Evolutionary conservation across 495 filamentous ascomycete genomes (phyloP).

Genomic region (Penicillium simplicissimum): DNA sequence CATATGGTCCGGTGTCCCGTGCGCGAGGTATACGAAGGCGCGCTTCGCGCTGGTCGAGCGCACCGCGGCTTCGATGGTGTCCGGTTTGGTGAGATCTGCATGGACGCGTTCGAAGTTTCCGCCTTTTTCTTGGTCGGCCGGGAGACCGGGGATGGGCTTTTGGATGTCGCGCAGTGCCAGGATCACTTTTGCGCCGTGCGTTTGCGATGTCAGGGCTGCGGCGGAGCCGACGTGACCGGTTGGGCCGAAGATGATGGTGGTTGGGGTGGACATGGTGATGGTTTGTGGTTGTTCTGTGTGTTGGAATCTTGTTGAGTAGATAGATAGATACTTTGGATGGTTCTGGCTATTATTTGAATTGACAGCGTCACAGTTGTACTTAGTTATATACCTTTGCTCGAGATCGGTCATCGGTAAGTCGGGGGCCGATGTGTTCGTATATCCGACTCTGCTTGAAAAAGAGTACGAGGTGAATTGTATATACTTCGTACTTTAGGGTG

Average conservation of each 20-base stretch:
- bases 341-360: neutral
- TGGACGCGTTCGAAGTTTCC: constrained; percentile 18
- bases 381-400: neutral
- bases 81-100: constrained; percentile 33
- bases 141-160: constrained; percentile 22
- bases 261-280: neutral
- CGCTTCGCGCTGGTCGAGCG: constrained; percentile 20
- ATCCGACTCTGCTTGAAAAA: neutral
- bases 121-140: constrained; percentile 11
- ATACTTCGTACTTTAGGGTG: neutral
- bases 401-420: neutral
- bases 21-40: constrained; percentile 36
- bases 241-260: constrained; percentile 30
- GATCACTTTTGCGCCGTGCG: constrained; percentile 9
- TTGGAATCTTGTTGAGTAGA: neutral
- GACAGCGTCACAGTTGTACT: neutral
- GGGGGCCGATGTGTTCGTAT: neutral
- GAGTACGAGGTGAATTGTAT: neutral
- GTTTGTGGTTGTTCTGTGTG: too few relatives aligned
- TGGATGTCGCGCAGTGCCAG: constrained; percentile 16
- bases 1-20: constrained; percentile 29
- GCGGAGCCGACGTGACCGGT: constrained; percentile 35
- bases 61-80: constrained; percentile 26
- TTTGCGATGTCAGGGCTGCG: constrained; percentile 46
- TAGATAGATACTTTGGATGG: neutral